Base-by-base conservation (phyloP, 1,284 basidiomycete genomes). In the Leccinum pachyderme region DNA sequence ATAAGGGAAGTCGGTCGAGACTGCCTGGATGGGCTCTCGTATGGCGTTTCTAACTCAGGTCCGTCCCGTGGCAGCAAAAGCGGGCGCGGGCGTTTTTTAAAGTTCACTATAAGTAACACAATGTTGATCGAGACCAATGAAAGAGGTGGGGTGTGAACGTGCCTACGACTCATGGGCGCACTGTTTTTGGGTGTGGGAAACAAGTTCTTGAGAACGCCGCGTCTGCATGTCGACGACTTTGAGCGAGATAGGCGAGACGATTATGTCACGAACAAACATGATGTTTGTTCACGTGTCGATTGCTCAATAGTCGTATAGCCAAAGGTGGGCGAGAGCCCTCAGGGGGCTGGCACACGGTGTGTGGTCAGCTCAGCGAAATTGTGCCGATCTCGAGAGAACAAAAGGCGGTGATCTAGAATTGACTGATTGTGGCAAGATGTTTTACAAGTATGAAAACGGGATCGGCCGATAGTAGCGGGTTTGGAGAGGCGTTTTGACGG, bases 131-230 rank as follows among this genome's bases (percentile, higher is more conserved):
- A 60, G 63, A 39, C 41, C 13, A 29, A 59, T 51, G 51, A 52
- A 53, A 55, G 35, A 54, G 56, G 64, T 68, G 67, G 67, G 60
- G 67, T 70, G 67, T 55, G 69, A 67, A 68, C 64, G 63, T 69
- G 68, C 52, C 60, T 54, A 55, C 61, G 59, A 64, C 35, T 37
- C 54, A 50, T 55, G 41, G 62, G 57, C 53, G 32, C 47, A 29
- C 37, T 39, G 37, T 44, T 12, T 41, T 54, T 53, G 24, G 47
- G 61, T 71, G 65, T 70, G 65, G 56, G 65, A 70, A 63, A 9
- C 8, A 66, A 56, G 35, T n/a, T 28, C 44, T 41, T 56, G 63
- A 55, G 55, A 64, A 62, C 58, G 62, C 65, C 59, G 62, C 57
- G 64, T 68, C 55, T 51, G 55, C 63, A 37, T 54, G 53, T 66